Conservation (phyloP, 2,329 filamentous ascomycete species). For the Colletotrichum gloeosporioides region DNA sequence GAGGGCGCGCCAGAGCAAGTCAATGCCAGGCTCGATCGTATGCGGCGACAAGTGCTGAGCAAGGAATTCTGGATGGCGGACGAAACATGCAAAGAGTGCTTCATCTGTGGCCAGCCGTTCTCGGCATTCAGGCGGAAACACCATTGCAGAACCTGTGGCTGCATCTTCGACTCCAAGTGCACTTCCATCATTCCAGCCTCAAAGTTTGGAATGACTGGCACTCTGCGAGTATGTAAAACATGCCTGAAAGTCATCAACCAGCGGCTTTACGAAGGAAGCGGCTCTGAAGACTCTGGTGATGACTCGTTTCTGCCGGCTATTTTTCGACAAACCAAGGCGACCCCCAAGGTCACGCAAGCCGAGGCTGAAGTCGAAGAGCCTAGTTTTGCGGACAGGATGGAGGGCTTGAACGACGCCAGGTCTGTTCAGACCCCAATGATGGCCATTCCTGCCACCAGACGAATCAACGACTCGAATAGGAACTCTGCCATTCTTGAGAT, state of each 20-base stretch:
- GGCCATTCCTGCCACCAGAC: conserved; percentile 70
- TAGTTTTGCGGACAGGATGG: conserved; percentile 45
- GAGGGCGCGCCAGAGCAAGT: conserved; percentile 65
- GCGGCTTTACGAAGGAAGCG: conserved; percentile 79
- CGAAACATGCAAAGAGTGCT: conserved; percentile 97
- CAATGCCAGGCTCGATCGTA: conserved; percentile 68
- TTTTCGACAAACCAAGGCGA: conserved; percentile 58
- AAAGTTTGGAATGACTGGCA: conserved; percentile 85
- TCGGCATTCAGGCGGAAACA: conserved; percentile 95
- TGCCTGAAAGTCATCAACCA: conserved; percentile 92
- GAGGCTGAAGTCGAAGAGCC: conserved; percentile 44
- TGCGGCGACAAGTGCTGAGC: conserved; percentile 86
- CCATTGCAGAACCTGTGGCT: conserved; percentile 95
- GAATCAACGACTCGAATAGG: conserved; percentile 79
- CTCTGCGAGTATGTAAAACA: conserved; percentile 88
- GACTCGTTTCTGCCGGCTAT: conserved; percentile 72
- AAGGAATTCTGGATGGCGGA: conserved; percentile 99
- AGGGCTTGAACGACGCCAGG: conserved; percentile 53
- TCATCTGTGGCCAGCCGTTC: conserved; percentile 88
- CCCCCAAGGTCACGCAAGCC: conserved; percentile 35
- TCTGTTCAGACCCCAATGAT: conserved; percentile 73
- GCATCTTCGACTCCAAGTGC: conserved; percentile 97
- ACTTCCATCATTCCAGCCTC: conserved; percentile 89
- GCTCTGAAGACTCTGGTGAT: conserved; percentile 85
- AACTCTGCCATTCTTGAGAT: conserved; percentile 91